Conservation (phyloP, 768 basidiomycete genomes). For the Boletus sensibilis region DNA sequence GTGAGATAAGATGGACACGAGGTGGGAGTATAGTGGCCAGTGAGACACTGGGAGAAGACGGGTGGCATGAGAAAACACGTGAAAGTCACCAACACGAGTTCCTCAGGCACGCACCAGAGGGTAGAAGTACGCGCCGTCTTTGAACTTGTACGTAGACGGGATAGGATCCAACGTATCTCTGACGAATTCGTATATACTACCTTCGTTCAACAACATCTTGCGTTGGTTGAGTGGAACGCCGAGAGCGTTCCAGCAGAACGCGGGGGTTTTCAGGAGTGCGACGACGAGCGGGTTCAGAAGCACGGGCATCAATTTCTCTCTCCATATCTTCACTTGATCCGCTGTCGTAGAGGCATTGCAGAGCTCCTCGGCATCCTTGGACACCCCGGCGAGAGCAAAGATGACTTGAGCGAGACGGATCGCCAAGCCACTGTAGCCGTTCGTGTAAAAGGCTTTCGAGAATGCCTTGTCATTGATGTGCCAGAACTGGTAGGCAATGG, state of each 20-base stretch:
- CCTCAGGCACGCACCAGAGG: conserved; percentile 40
- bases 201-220: conserved; percentile 55
- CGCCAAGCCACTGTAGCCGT: conserved; percentile 68
- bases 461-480: conserved; percentile 53
- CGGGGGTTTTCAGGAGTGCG: conserved; percentile 43
- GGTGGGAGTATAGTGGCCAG: conserved; percentile 55
- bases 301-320: conserved; percentile 55
- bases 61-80: neutral
- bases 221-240: conserved; percentile 75
- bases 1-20: conserved; percentile 68
- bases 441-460: conserved; percentile 58
- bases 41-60: conserved; percentile 31
- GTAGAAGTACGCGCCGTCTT: conserved; percentile 68
- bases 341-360: conserved; percentile 52
- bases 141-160: conserved; percentile 47
- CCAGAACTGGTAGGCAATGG: conserved; percentile 78
- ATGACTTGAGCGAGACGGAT: conserved; percentile 58
- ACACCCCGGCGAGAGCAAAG: conserved; percentile 60
- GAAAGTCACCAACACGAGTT: neutral
- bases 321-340: conserved; percentile 66
- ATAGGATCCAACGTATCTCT: conserved; percentile 52
- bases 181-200: conserved; percentile 48
- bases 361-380: conserved; percentile 51
- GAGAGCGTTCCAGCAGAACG: conserved; percentile 72
- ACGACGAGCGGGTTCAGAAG: conserved; percentile 58